These are phyloP conservation scores for Austroboletus rostrupii DNA, from an alignment of 1,284 basidiomycete genomes.

Conservation along the genomic window DNA sequence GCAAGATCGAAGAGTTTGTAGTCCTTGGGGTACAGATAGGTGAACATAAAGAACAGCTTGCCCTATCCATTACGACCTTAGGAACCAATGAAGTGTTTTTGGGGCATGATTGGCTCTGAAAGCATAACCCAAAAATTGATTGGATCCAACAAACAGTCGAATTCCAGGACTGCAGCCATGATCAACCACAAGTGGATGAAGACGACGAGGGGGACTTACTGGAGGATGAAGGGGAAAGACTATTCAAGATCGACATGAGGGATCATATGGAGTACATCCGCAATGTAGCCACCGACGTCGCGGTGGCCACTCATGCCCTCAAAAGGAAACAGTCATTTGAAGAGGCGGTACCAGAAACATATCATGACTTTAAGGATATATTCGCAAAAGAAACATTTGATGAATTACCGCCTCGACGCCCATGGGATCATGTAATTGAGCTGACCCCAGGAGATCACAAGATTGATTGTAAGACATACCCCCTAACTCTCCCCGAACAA, in stretches of 20 bases:
- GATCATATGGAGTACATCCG: neutral
- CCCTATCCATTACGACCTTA: neutral
- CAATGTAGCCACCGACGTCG: neutral
- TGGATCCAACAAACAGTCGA: neutral
- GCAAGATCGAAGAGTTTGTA: neutral
- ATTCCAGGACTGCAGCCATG: neutral
- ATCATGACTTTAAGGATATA: neutral
- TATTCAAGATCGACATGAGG: too few species aligned
- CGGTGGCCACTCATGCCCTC: too few species aligned
- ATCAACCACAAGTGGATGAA: neutral
- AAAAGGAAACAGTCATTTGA: neutral
- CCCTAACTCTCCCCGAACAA: too few species aligned
- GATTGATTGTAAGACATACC: conserved; percentile 4
- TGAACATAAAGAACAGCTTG: neutral
- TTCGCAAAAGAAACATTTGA: too few species aligned
- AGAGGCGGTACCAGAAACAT: neutral
- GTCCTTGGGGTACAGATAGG: neutral
- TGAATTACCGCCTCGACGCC: too few species aligned
- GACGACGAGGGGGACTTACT: neutral
- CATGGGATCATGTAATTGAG: conserved; percentile 1
- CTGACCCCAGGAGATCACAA: neutral
- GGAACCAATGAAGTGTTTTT: neutral
- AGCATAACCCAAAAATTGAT: neutral
- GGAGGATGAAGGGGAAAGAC: neutral
- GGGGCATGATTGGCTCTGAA: neutral